Percentiles rank a stretch among this genome's conserved stretches.
Conservation (phyloP, 805 yeast genomes). For the Candida stauntonica region DNA sequence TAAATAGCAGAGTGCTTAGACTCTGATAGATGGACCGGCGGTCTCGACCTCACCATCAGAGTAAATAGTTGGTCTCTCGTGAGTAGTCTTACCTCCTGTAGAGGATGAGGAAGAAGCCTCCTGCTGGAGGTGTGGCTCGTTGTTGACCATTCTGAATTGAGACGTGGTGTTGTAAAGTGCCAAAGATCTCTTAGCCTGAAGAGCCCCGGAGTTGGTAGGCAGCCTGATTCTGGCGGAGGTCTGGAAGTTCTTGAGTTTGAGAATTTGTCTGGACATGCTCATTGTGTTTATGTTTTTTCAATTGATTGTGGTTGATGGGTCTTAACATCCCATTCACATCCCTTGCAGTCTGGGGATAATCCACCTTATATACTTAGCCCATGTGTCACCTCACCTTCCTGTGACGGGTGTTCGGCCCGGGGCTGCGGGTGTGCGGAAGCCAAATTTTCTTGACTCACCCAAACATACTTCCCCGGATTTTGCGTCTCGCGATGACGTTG, state of each 20-base stretch:
- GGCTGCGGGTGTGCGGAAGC: neutral
- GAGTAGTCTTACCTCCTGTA: conserved; percentile 12
- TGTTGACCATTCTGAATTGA: conserved; percentile 23
- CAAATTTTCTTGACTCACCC: neutral
- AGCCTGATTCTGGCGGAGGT: conserved; percentile 26
- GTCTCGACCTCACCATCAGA: conserved; percentile 30
- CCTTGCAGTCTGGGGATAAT: no score
- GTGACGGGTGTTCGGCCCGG: neutral
- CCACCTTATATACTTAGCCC: neutral
- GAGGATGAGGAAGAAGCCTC: conserved; percentile 7
- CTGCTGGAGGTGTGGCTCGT: conserved; percentile 12
- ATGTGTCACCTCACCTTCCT: neutral
- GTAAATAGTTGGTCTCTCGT: conserved; percentile 25
- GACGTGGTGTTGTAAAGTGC: conserved; percentile 19
- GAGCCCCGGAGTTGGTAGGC: conserved; percentile 7
- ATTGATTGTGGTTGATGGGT: no score
- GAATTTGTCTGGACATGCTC: conserved; percentile 12
- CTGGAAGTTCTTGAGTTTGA: conserved; percentile 24
- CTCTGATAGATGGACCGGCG: conserved; percentile 28
- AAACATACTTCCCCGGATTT: conserved; percentile 1
- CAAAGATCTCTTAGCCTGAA: conserved; percentile 20
- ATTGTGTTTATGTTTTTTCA: neutral
- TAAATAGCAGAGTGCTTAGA: conserved; percentile 13
- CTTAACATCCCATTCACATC: no score
- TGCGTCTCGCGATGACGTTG: neutral